Conservation (phyloP, 2,329 filamentous ascomycete species). For the Penicillium sp. region DNA sequence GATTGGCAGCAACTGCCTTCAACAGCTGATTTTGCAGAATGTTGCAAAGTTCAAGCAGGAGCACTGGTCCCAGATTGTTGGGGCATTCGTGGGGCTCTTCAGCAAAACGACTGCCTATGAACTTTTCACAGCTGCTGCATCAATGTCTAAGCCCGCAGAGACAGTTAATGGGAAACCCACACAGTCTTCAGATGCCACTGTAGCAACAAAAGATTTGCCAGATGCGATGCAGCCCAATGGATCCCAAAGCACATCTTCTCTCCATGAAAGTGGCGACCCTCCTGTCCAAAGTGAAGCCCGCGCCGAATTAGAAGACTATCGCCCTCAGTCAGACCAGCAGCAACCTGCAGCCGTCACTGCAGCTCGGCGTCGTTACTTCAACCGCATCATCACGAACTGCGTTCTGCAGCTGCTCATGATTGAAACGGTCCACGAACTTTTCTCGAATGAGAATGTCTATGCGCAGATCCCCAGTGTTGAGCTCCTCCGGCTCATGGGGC, state of each 20-base stretch:
- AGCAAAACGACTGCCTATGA: conserved; percentile 92
- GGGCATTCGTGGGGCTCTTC: conserved; percentile 93
- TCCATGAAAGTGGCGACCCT: conserved; percentile 36
- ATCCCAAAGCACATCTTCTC: conserved; percentile 26
- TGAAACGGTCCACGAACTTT: conserved; percentile 97
- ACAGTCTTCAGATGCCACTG: conserved; percentile 21
- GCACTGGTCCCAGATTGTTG: conserved; percentile 94
- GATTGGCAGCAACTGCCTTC: conserved; percentile 96
- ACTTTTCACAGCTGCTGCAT: conserved; percentile 78
- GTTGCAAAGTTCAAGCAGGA: conserved; percentile 82
- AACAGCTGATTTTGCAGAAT: conserved; percentile 94
- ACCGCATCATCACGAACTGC: conserved; percentile 98
- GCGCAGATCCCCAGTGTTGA: conserved; percentile 86
- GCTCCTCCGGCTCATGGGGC: conserved; percentile 84
- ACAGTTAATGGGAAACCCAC: conserved; percentile 28
- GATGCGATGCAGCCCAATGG: conserved; percentile 31
- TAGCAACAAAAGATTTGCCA: conserved; percentile 21
- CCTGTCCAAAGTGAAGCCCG: conserved; percentile 35
- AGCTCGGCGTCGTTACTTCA: conserved; percentile 92
- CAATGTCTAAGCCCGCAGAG: conserved; percentile 42
- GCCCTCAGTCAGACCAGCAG: conserved; percentile 73
- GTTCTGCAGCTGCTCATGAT: conserved; percentile 98
- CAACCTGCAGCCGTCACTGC: conserved; percentile 90
- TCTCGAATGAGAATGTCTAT: conserved; percentile 95
- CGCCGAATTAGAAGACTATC: conserved; percentile 77